Conservation (phyloP, 176 grass and related monocot genomes). For the Ensete glaucum region DNA sequence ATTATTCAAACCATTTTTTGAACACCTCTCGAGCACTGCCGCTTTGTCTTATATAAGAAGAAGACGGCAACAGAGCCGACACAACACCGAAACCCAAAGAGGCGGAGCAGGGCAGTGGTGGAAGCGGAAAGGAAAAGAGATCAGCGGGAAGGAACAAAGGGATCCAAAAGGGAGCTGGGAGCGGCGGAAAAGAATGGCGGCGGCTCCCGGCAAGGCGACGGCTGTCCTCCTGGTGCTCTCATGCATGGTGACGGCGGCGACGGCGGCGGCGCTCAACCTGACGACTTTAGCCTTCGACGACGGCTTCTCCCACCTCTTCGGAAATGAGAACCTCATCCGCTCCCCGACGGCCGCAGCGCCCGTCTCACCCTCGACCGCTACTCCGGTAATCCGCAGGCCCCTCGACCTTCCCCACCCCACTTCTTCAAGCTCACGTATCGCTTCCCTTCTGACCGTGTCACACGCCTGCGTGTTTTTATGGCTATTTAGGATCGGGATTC, state of each 20-base stretch:
- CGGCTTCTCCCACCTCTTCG: constrained; percentile 23
- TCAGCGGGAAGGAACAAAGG: not conserved
- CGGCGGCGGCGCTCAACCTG: constrained; percentile 1
- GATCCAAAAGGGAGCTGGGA: not conserved
- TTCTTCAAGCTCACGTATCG: not conserved
- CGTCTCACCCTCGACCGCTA: constrained; percentile 10
- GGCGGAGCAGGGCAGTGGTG: not conserved
- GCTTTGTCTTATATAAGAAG: too few species aligned
- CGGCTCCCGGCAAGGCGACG: not conserved
- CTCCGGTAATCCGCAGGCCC: not conserved
- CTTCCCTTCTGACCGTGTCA: too few species aligned
- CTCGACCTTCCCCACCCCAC: too few species aligned
- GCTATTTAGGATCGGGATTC: constrained; percentile 9
- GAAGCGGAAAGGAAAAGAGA: not conserved
- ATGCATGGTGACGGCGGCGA: not conserved
- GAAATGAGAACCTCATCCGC: constrained; percentile 15
- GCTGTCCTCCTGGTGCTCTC: not conserved
- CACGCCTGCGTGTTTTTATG: not conserved
- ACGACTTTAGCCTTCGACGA: constrained; percentile 8
- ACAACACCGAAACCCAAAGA: not conserved
- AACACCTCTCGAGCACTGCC: too few species aligned
- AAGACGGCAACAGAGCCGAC: too few species aligned
- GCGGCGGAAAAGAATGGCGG: not conserved
- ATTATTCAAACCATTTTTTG: not conserved
- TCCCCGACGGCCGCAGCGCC: constrained; percentile 8